Evolutionary conservation across 352 stramenopile genomes (phyloP), one percentile per base, ranked within the genome.

Genomic region (Aphanomyces invadans): DNA sequence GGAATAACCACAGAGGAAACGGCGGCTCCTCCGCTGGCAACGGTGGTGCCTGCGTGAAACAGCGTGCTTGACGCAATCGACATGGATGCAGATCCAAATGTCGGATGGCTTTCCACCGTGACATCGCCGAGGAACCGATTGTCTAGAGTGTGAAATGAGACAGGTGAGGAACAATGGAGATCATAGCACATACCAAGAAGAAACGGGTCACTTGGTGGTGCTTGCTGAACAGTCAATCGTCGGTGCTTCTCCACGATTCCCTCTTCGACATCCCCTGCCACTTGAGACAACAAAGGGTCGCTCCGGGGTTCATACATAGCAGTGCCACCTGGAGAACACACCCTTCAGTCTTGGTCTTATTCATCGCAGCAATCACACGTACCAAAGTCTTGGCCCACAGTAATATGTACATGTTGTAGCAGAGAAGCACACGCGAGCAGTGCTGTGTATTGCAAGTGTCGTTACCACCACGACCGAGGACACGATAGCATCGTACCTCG

Each of bases 71-170:
- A 87, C 21, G 71, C 68, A 68, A 87, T 80, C 1, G 76, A 76
- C 5, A 87, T 66, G 4, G 79, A 82, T 12, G 76, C 79, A 2
- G 79, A 78, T 11, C 77, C 77, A 60, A 84, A 82, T 25, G 81
- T 73, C 5, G 79, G 79, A 51, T 87, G 79, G 62, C 70, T 85
- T 48, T 80, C 59, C 38, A 87, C 73, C 21, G 74, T 74, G 15
- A 83, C 75, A 48, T 83, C 71, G 1, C 79, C 79, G 5, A 87
- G 74, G 49, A 87, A 73, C n/a, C 78, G 76, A 32, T 85, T 87
- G 52, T 87, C 79, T 87, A 36, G 11, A 4, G 19, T 19, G 26
- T 52, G 21, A 10, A 57, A 54, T 54, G 29, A 4, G 7, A 38
- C 49, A 39, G 9, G 49, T 7, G 7, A 11, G 21, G 12, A n/a